A percentile compares a stretch with the other conserved stretches of the same genome.
These are phyloP conservation scores for Pythium guiyangense DNA, from an alignment of 352 stramenopile species.

Conservation along the genomic window DNA sequence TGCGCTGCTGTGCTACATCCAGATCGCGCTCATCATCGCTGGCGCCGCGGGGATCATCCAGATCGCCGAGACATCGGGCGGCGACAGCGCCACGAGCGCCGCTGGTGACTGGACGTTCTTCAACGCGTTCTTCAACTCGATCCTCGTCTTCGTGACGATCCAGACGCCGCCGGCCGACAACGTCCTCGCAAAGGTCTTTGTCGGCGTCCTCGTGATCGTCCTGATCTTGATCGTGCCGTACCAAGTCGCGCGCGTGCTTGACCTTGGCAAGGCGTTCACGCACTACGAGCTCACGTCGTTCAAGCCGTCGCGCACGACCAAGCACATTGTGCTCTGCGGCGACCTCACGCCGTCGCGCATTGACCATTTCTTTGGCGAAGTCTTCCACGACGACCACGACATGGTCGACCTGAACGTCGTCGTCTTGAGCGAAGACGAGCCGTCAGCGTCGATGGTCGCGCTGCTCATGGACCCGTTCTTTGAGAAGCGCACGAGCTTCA, in stretches of 20 bases:
- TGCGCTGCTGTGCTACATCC: constrained; percentile 76
- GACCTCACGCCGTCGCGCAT: constrained; percentile 79
- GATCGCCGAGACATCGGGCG: constrained; percentile 78
- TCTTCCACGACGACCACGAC: constrained; percentile 87
- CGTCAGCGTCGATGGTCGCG: constrained; percentile 65
- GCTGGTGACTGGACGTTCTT: constrained; percentile 86
- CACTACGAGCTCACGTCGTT: constrained; percentile 69
- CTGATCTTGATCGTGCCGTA: constrained; percentile 86
- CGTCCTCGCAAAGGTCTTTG: constrained; percentile 73
- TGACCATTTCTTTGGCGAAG: constrained; percentile 82
- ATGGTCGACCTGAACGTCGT: constrained; percentile 75
- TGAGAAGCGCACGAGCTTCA: constrained; percentile 76
- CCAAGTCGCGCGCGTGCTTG: constrained; percentile 77
- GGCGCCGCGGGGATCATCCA: constrained; percentile 80
- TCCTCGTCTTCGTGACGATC: constrained; percentile 86
- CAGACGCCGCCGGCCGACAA: constrained; percentile 81
- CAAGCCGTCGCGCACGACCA: constrained; percentile 52
- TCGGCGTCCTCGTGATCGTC: constrained; percentile 77
- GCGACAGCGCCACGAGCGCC: constrained; percentile 23
- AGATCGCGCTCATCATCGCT: constrained; percentile 75
- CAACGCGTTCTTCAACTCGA: constrained; percentile 86
- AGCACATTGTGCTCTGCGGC: constrained; percentile 80
- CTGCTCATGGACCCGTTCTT: constrained; percentile 84
- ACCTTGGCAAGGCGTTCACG: constrained; percentile 72
- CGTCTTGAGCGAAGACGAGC: constrained; percentile 72